These are phyloP conservation scores for Sarocladium strictum DNA, from an alignment of 2,329 filamentous ascomycete genomes.

Conservation along the genomic window DNA sequence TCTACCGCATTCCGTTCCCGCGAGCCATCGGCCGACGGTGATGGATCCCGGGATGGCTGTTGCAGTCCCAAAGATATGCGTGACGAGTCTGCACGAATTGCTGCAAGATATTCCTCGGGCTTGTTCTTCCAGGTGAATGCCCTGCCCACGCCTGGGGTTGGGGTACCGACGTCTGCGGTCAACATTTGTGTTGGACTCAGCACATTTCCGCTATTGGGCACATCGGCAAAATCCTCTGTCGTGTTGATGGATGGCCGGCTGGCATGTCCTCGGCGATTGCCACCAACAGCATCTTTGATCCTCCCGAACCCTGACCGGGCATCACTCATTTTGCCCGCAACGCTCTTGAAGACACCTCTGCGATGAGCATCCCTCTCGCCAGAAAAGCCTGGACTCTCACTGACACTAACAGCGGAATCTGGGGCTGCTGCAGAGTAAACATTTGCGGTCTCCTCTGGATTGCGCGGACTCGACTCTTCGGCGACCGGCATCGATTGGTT, in stretches of 20 bases:
- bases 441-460: constrained; percentile 38
- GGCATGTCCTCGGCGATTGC: constrained; percentile 45
- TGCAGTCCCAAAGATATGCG: constrained; percentile 20
- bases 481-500: constrained; percentile 46
- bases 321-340: constrained; percentile 72
- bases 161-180: constrained; percentile 7
- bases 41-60: constrained; percentile 19
- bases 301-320: constrained; percentile 76
- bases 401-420: constrained; percentile 39
- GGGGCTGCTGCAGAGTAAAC: constrained; percentile 38
- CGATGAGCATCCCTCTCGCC: constrained; percentile 53
- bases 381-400: constrained; percentile 32
- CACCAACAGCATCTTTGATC: constrained; percentile 79
- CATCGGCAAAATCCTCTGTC: constrained; percentile 3
- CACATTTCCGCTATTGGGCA: background rate
- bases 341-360: constrained; percentile 69
- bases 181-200: background rate
- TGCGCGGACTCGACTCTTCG: constrained; percentile 41
- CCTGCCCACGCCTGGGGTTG: constrained; percentile 25
- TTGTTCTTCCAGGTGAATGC: constrained; percentile 61
- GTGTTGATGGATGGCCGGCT: constrained; percentile 40
- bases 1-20: constrained; percentile 16
- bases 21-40: constrained; percentile 21
- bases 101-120: constrained; percentile 50
- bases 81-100: constrained; percentile 30